Conservation (phyloP, 352 stramenopile species). For the Thalassiosira oceanica region DNA sequence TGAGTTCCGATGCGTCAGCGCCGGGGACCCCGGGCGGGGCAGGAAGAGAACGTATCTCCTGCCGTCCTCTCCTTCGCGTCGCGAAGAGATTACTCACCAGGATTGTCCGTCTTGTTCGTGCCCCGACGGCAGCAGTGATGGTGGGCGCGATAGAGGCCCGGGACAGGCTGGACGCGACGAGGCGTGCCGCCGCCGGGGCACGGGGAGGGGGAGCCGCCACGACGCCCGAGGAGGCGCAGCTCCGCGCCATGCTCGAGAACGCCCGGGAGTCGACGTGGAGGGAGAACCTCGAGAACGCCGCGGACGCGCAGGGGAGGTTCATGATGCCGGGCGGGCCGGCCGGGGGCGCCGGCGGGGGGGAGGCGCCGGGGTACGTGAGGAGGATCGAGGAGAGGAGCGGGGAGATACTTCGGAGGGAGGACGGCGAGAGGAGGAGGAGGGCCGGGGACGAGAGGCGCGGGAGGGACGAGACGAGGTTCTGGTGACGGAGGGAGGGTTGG, state of each 20-base stretch:
- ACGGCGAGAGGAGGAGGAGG: slow-evolving; percentile 19
- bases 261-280: slow-evolving; percentile 55
- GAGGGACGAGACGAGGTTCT: no score
- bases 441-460: no score
- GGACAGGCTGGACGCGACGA: slow-evolving; percentile 4
- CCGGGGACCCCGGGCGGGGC: no score
- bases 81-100: no score
- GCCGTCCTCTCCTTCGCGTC: no score
- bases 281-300: slow-evolving; percentile 63
- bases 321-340: slow-evolving; percentile 44
- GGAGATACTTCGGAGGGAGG: slow-evolving; percentile 56
- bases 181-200: not conserved
- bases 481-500: no score
- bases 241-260: slow-evolving; percentile 70
- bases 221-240: slow-evolving; percentile 24
- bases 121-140: slow-evolving; percentile 10
- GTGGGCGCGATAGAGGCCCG: slow-evolving; percentile 22
- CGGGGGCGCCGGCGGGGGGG: slow-evolving; percentile 3
- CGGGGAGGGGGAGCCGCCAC: not conserved
- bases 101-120: slow-evolving; percentile 1
- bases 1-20: no score
- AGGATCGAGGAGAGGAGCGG: slow-evolving; percentile 54
- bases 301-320: slow-evolving; percentile 57
- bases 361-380: slow-evolving; percentile 43
- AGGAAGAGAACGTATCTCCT: no score